phyloP scores from a whole-genome alignment of 345 rosid species.

The Dovyalis caffra region DNA sequence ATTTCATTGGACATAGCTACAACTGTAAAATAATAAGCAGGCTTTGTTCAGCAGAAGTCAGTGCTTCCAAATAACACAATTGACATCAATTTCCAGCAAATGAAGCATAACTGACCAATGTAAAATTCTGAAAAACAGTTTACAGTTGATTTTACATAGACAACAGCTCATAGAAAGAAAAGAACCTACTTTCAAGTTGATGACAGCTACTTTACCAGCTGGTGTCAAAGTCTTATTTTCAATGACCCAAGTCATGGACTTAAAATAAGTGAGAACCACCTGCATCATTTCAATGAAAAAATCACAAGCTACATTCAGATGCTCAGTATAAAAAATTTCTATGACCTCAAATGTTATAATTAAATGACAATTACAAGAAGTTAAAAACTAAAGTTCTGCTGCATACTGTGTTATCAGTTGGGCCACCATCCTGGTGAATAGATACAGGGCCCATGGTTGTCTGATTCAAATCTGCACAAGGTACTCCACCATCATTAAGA shows the following conservation, averaged over 20 bases:
- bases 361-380: not conserved
- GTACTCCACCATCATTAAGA: conserved; percentile 48
- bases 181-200: conserved; percentile 54
- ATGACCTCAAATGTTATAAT: not conserved
- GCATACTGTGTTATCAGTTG: conserved; percentile 44
- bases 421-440: conserved; percentile 39
- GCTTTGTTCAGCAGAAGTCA: not conserved
- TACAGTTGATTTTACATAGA: not conserved
- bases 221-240: conserved; percentile 46
- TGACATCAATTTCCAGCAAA: not conserved
- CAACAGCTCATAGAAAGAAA: conserved; percentile 1
- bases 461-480: conserved; percentile 55
- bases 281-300: conserved; percentile 21
- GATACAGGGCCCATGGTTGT: conserved; percentile 52
- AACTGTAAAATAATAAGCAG: not conserved
- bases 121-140: not conserved
- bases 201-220: conserved; percentile 50
- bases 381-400: not conserved
- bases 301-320: not conserved
- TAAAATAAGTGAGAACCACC: conserved; percentile 65
- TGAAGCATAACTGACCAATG: not conserved
- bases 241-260: conserved; percentile 69
- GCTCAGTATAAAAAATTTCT: not conserved
- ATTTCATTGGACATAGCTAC: not conserved
- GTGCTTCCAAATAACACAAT: not conserved